These are phyloP conservation scores for Graphium sp. DNA, from an alignment of 2,329 filamentous ascomycete species.

Conservation along the genomic window DNA sequence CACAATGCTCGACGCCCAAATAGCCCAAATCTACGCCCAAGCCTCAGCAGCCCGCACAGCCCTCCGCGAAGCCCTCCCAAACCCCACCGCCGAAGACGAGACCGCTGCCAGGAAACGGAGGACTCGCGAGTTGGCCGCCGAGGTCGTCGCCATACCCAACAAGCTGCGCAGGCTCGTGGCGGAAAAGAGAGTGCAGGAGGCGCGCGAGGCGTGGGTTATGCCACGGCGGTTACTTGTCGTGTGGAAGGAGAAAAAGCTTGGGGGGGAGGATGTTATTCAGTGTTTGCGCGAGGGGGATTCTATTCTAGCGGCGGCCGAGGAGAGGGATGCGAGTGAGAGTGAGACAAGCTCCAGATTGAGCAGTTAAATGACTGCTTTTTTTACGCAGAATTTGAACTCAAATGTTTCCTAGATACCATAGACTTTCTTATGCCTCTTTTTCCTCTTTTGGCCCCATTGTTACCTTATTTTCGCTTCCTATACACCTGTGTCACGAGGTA, in stretches of 20 bases:
- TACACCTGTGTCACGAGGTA: too few relatives aligned
- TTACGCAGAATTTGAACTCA: too few relatives aligned
- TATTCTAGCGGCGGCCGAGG: constrained; percentile 14
- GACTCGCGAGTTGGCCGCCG: constrained; percentile 40
- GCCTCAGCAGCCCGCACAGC: constrained; percentile 36
- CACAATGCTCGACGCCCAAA: constrained; percentile 55
- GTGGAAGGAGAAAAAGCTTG: constrained; percentile 38
- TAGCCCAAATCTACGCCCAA: constrained; percentile 55
- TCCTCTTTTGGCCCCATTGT: background rate
- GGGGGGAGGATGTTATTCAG: constrained; percentile 34
- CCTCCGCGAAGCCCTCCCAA: constrained; percentile 27
- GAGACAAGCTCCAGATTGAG: background rate
- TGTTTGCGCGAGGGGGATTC: constrained; percentile 38
- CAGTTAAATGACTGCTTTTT: background rate
- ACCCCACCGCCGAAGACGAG: constrained; percentile 21
- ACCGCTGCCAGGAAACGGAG: constrained; percentile 9
- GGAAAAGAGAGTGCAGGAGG: constrained; percentile 43
- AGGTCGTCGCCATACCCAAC: constrained; percentile 44
- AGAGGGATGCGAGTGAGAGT: background rate
- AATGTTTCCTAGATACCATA: constrained; percentile 1
- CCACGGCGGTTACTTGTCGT: constrained; percentile 30
- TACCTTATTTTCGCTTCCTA: too few relatives aligned
- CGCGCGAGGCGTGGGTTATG: constrained; percentile 37
- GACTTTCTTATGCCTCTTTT: background rate
- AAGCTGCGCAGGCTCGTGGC: constrained; percentile 39